These are phyloP conservation scores for Cadophora sp. DNA, from an alignment of 2,329 filamentous ascomycete genomes.

Conservation along the genomic window DNA sequence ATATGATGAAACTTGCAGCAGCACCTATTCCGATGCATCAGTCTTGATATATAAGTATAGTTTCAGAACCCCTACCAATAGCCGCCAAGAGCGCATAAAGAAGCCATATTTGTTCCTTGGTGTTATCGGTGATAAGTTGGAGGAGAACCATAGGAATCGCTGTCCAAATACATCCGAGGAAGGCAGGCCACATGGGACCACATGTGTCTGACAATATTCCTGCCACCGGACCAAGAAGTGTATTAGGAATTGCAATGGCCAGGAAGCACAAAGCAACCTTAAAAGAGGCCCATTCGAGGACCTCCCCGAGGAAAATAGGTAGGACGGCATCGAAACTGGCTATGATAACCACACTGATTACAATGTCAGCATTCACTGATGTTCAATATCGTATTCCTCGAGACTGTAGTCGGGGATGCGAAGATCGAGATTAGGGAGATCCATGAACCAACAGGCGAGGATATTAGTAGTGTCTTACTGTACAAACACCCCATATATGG, in stretches of 20 bases:
- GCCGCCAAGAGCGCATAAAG: not conserved
- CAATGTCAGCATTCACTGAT: not conserved
- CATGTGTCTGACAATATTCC: conserved; percentile 14
- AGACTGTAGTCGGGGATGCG: not conserved
- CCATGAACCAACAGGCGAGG: not conserved
- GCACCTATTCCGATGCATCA: not conserved
- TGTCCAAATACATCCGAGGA: conserved; percentile 7
- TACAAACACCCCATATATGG: conserved; percentile 25
- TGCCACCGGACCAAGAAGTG: conserved; percentile 17
- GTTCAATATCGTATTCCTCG: not conserved
- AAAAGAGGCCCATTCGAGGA: conserved; percentile 18
- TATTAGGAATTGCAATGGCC: conserved; percentile 13
- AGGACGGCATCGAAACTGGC: conserved; percentile 22
- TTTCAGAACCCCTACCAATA: conserved; percentile 4
- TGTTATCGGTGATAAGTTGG: conserved; percentile 15
- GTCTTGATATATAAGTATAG: not conserved
- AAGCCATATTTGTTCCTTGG: conserved; percentile 3
- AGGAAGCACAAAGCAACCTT: conserved; percentile 18
- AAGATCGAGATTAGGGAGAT: no score
- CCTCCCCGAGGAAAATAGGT: conserved; percentile 12
- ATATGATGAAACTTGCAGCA: conserved; percentile 19
- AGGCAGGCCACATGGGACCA: conserved; percentile 17
- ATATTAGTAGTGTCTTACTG: not conserved
- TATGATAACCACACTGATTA: not conserved
- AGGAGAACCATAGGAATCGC: conserved; percentile 19